Evolutionary conservation across 257 asterid species (phyloP).

Genomic region (Coffea canephora): DNA sequence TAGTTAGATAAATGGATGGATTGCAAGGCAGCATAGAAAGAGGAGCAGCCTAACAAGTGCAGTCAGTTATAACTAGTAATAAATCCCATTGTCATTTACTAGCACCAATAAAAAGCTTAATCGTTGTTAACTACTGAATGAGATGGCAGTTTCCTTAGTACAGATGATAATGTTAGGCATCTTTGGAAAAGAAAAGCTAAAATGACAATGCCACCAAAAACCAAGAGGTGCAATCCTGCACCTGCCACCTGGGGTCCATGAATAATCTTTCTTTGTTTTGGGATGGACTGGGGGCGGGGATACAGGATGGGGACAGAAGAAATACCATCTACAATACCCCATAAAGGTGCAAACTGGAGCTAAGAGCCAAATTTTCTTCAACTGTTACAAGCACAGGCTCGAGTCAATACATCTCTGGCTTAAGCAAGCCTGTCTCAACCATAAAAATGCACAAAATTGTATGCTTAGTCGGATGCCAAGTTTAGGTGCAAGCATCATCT

Average conservation of each 20-base stretch:
- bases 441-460: not conserved
- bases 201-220: not conserved
- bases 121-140: not conserved
- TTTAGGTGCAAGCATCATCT: not conserved
- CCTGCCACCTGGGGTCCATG: not conserved
- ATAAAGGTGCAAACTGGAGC: not conserved
- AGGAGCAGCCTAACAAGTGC: not conserved
- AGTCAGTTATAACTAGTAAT: not conserved
- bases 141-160: not conserved
- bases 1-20: not conserved
- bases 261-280: not conserved
- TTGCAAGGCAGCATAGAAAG: not conserved
- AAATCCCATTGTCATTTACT: not conserved
- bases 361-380: not conserved
- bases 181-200: not conserved
- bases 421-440: not conserved
- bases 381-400: not conserved
- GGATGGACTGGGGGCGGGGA: not conserved
- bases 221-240: too few relatives aligned
- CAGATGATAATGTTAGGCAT: not conserved
- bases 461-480: not conserved
- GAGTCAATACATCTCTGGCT: not conserved
- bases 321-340: not conserved
- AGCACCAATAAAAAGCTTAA: not conserved
- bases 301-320: not conserved